Conservation (phyloP, 305 asterid genomes). For the Andrographis paniculata region DNA sequence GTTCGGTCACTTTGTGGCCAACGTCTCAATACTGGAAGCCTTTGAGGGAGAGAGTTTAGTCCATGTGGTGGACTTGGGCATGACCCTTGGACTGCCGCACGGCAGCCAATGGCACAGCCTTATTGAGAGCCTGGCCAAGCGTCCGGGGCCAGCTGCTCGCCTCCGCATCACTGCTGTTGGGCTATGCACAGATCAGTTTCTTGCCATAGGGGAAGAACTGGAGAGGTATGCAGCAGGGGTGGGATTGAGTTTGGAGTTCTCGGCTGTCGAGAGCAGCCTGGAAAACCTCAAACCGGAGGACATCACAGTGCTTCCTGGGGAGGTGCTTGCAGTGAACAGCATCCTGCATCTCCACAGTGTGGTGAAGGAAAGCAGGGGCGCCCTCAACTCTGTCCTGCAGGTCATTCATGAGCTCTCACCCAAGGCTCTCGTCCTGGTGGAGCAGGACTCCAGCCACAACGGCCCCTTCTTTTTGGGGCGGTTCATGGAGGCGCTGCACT, state of each 20-base stretch:
- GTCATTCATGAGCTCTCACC: constrained; percentile 64
- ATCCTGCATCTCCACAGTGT: constrained; percentile 74
- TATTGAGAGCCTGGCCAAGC: constrained; percentile 42
- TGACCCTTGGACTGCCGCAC: constrained; percentile 63
- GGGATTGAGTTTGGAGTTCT: constrained; percentile 46
- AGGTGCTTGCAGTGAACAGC: constrained; percentile 66
- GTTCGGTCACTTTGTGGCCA: constrained; percentile 74
- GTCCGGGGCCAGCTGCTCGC: constrained; percentile 25
- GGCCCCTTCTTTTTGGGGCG: constrained; percentile 84
- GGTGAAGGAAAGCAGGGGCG: constrained; percentile 84
- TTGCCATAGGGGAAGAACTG: constrained; percentile 56
- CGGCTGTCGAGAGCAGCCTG: constrained; percentile 48
- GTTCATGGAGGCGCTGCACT: constrained; percentile 84
- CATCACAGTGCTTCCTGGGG: constrained; percentile 40
- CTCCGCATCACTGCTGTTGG: constrained; percentile 70
- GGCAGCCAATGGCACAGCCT: constrained; percentile 73
- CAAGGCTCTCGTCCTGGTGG: constrained; percentile 57
- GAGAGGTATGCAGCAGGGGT: constrained; percentile 33
- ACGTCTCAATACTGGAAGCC: constrained; percentile 78
- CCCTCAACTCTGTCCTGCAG: constrained; percentile 62
- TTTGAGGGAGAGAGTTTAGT: constrained; percentile 93
- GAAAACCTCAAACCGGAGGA: constrained; percentile 55
- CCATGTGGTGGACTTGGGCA: constrained; percentile 84
- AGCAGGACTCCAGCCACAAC: constrained; percentile 85
- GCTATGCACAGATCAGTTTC: constrained; percentile 28